Base-by-base conservation (phyloP, 768 basidiomycete genomes). In the Phlebiopsis gigantea region DNA sequence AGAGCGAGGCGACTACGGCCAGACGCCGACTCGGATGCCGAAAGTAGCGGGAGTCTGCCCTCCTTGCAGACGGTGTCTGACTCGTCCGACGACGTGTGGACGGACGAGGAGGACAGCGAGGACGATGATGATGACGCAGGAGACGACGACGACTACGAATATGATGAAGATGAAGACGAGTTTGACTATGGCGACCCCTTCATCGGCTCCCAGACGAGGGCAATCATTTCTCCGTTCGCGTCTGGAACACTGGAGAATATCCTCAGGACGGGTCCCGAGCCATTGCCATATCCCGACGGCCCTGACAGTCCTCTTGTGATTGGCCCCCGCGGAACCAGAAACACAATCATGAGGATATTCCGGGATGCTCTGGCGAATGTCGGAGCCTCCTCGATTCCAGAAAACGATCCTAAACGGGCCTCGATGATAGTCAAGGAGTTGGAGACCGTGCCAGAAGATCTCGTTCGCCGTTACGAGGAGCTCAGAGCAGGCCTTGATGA, bases 391-490 rank as follows among this genome's bases (percentile, higher is more conserved):
- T n/a, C n/a, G n/a, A n/a, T n/a, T 10, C 57, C 49, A 10, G 56
- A 62, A 44, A 51, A 87, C 57, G 84, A 88, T 60, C 84, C 84
- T 0, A 80, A 80, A 55, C 78, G 87, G 28, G 89, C 88, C 0
- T 79, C 79, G 66, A 78, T 71, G 51, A 75, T 91, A 15, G 69
- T 91, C 0, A 75, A 74, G 22, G 86, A 79, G 2, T 69, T 91
- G 14, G 87, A 89, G 43, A 75, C 72, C 22, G 85, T 90, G 2
- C 80, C 87, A 0, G 64, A 77, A 1, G 88, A 87, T 4, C 71
- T 91, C 5, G 80, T 88, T 2, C 57, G 46, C 0, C 60, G 67
- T 5, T 68, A 65, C 39, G 67, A 68, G 61, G 55, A 58, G 57
- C 55, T 68, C n/a, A 58, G 65, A 14, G 46, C 44, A 5, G 59